Evolutionary conservation across 805 yeast species (phyloP), one percentile per base, ranked within the genome.

Genomic region (Candida yuanshanica): DNA sequence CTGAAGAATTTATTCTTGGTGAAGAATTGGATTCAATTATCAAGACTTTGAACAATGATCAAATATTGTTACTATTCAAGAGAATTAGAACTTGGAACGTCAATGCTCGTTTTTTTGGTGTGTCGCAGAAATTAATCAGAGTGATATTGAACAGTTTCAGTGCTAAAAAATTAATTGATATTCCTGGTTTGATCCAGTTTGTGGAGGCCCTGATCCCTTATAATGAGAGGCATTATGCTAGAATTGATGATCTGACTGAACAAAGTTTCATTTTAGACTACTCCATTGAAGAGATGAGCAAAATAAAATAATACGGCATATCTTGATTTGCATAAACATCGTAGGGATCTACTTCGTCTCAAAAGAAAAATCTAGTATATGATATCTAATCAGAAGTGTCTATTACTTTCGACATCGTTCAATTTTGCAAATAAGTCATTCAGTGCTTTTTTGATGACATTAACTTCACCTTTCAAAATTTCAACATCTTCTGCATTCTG

Each of bases 71-170:
- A 11, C 60, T 93, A 20, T 74, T 93, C 60, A 76, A 77, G 55
- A 80, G 95, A 53, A 70, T 90, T 17, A 77, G 97, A 52, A 95
- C 88, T 58, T 93, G 99, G 99, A 93, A 93, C 60, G 82, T 95
- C 35, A 91, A 88, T 60, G 83, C 86, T 39, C 78, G 79, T 55
- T 80, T 87, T 27, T 86, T 86, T 55, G 78, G 75, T 38, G 75
- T 87, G 42, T 85, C 96, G 11, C 99, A 91, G 63, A 79, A 78
- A 43, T 64, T 89, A 33, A 70, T 91, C 39, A 71, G 76, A 48
- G 81, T 85, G 20, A 63, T 91, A 25, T 65, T 93, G 44, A 63
- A 66, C 33, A 69, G 68, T 36, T 77, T 77, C 50, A 66, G 72
- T 17, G 66, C 82, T 23, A 78, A 77, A 16, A 69, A 69, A 42